phyloP scores from a whole-genome alignment of 495 filamentous ascomycete species.

The Amniculicola lignicola region DNA sequence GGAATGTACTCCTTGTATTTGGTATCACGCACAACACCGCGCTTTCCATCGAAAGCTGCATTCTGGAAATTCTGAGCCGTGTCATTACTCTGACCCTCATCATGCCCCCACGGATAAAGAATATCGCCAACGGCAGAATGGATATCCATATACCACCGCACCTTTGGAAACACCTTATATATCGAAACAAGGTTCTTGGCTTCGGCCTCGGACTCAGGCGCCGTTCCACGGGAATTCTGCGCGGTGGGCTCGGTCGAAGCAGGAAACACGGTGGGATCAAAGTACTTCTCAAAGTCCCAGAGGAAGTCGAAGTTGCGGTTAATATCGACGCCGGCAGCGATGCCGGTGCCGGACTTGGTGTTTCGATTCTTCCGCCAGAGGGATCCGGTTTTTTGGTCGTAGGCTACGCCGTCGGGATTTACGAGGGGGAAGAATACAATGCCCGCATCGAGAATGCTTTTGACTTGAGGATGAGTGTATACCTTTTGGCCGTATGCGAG shows the following conservation, averaged over 20 bases:
- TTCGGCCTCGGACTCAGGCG: constrained; percentile 51
- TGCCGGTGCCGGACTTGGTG: constrained; percentile 32
- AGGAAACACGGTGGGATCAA: constrained; percentile 45
- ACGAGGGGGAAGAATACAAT: constrained; percentile 56
- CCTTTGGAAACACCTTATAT: constrained; percentile 42
- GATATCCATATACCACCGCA: constrained; percentile 47
- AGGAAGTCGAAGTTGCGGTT: constrained; percentile 62
- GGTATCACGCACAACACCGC: constrained; percentile 38
- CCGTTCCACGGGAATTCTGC: constrained; percentile 52
- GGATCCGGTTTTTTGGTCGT: constrained; percentile 54
- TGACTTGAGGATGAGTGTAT: constrained; percentile 44
- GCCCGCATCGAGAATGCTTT: constrained; percentile 39
- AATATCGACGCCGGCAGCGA: constrained; percentile 52
- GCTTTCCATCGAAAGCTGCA: constrained; percentile 39
- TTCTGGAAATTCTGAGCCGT: constrained; percentile 43
- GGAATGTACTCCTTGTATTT: constrained; percentile 44
- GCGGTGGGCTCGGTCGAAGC: constrained; percentile 51
- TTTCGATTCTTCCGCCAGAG: constrained; percentile 66
- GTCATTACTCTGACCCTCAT: constrained; percentile 39
- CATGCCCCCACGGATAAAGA: constrained; percentile 46
- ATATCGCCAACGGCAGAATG: constrained; percentile 44
- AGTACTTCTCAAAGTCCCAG: constrained; percentile 45
- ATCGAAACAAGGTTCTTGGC: constrained; percentile 42
- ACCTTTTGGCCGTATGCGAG: constrained; percentile 43
- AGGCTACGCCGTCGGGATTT: constrained; percentile 63